A percentile compares a stretch with the other conserved stretches of the same genome.
phyloP scores from a whole-genome alignment of 2,329 filamentous ascomycete species.

The Neofusicoccum umdonicola region DNA sequence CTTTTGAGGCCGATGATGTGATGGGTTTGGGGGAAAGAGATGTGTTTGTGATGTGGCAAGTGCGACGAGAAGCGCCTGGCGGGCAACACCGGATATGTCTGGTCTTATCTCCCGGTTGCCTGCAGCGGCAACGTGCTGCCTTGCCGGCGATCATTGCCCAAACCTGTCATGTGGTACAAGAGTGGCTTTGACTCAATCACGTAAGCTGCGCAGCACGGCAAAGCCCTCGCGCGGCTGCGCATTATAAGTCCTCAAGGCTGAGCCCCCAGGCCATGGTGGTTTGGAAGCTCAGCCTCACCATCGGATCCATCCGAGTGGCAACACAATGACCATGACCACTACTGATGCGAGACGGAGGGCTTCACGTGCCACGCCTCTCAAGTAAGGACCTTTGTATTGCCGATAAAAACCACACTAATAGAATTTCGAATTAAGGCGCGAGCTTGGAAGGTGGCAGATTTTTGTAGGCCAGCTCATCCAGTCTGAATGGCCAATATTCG shows the following conservation, averaged over 20 bases:
- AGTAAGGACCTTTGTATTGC: background rate
- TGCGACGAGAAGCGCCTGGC: background rate
- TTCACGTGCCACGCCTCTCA: background rate
- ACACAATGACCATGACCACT: background rate
- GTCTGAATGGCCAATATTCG: too few species aligned
- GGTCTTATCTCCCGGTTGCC: background rate
- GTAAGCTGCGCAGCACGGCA: background rate
- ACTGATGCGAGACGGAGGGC: background rate
- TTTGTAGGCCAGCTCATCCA: background rate
- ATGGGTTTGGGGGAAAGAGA: background rate
- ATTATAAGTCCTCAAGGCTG: background rate
- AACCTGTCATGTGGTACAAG: background rate
- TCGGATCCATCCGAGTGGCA: background rate
- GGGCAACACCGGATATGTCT: background rate
- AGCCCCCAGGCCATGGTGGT: background rate
- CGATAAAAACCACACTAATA: background rate
- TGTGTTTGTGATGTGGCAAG: background rate
- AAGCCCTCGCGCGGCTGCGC: background rate
- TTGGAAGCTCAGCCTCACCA: background rate
- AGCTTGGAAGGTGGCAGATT: constrained; percentile 17
- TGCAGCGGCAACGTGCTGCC: background rate
- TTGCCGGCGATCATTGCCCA: background rate
- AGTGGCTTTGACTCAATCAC: background rate
- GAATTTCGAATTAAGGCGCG: background rate
- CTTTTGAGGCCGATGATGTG: background rate